phyloP scores from a whole-genome alignment of 345 rosid genomes.

The Eutrema yunnanense region DNA sequence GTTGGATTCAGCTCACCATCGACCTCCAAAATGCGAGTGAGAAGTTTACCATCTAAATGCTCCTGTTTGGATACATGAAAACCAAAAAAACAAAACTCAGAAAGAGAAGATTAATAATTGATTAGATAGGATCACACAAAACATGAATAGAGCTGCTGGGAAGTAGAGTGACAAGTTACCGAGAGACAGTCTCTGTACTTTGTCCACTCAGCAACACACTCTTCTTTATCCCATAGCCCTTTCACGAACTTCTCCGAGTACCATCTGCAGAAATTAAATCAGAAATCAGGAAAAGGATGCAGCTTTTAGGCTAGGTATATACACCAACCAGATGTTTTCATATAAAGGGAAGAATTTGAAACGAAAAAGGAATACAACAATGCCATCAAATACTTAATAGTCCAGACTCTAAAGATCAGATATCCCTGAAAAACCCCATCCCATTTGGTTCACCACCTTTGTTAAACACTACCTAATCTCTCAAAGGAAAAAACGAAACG shows the following conservation, averaged over 20 bases:
- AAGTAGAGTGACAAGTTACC: slow-evolving; percentile 30
- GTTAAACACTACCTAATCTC: not conserved
- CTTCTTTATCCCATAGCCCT: slow-evolving; percentile 81
- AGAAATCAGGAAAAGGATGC: not conserved
- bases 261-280: slow-evolving; percentile 47
- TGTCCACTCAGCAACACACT: slow-evolving; percentile 64
- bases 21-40: slow-evolving; percentile 64
- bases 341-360: not conserved
- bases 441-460: not conserved
- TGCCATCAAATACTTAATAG: not conserved
- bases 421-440: not conserved
- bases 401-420: not conserved
- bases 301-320: not conserved
- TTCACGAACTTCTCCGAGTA: slow-evolving; percentile 77
- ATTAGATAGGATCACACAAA: not conserved
- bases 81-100: not conserved
- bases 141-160: not conserved
- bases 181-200: slow-evolving; percentile 77
- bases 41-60: slow-evolving; percentile 68
- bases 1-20: slow-evolving; percentile 33
- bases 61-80: slow-evolving; percentile 36
- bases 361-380: not conserved
- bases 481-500: slow-evolving; percentile 28
- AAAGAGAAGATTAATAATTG: not conserved
- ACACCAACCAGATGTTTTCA: not conserved